Conservation (phyloP, 2,329 filamentous ascomycete species). For the Thielaviopsis ethacetica region DNA sequence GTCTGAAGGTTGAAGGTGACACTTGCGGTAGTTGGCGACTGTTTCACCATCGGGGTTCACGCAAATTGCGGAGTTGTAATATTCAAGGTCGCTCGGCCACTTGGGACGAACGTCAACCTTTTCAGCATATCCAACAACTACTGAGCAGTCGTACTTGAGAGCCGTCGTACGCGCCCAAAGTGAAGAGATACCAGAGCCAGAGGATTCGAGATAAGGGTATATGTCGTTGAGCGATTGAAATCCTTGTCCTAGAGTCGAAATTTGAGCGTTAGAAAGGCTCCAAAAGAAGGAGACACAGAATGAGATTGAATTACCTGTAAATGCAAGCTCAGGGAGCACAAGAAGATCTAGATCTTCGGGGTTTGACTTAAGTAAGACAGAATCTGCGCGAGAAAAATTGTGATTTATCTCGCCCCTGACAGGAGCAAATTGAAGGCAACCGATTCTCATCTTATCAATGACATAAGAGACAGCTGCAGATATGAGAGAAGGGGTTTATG, state of each 20-base stretch:
- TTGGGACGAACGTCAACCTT: constrained; percentile 19
- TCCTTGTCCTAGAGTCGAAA: constrained; percentile 39
- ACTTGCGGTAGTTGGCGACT: constrained; percentile 35
- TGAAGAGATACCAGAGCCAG: constrained; percentile 41
- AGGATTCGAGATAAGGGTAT: constrained; percentile 44
- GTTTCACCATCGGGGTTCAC: constrained; percentile 35
- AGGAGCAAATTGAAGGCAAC: constrained; percentile 55
- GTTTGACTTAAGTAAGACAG: constrained; percentile 34
- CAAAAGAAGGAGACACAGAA: constrained; percentile 40
- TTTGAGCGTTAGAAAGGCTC: constrained; percentile 24
- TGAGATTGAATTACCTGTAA: constrained; percentile 18
- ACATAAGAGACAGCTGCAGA: not conserved
- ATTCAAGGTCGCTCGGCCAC: constrained; percentile 17
- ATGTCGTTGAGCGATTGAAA: constrained; percentile 48
- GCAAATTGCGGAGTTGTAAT: constrained; percentile 29
- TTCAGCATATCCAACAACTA: constrained; percentile 53
- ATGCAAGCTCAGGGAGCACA: constrained; percentile 52
- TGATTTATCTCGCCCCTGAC: constrained; percentile 52
- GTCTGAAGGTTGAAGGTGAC: constrained; percentile 41
- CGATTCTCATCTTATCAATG: constrained; percentile 41
- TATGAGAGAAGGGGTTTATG: no score
- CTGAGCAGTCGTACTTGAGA: constrained; percentile 40
- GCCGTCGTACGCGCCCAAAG: constrained; percentile 49
- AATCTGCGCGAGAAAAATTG: constrained; percentile 52
- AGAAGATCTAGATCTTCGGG: constrained; percentile 39